Evolutionary conservation across 148 eudicot species (phyloP).

Genomic region (Vaccinium vitisidaea): DNA sequence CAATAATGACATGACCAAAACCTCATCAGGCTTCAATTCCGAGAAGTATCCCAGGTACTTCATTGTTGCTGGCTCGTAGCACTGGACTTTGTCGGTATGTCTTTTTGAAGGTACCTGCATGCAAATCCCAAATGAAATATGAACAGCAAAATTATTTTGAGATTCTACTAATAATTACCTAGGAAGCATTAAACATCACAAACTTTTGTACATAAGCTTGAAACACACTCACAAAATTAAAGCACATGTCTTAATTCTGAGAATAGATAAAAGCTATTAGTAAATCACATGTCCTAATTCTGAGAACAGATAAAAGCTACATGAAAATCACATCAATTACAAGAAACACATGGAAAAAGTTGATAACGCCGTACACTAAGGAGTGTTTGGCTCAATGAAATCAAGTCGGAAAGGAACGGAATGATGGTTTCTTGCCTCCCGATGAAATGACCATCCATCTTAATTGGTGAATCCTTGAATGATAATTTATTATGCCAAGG

Average conservation of each 20-base stretch:
- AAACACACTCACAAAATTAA: neutral
- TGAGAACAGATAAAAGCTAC: neutral
- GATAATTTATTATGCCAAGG: neutral
- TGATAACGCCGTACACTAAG: neutral
- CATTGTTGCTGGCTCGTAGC: constrained; percentile 99
- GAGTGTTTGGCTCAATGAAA: neutral
- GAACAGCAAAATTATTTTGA: neutral
- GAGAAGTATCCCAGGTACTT: constrained; percentile 89
- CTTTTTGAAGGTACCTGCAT: constrained; percentile 90
- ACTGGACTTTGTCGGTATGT: constrained; percentile 90
- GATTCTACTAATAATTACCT: neutral
- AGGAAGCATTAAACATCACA: neutral
- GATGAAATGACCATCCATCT: neutral
- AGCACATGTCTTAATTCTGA: neutral
- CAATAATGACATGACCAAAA: constrained; percentile 22
- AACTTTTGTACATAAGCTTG: neutral
- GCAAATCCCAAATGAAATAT: constrained; percentile 7
- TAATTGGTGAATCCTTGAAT: neutral
- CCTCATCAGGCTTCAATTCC: constrained; percentile 87
- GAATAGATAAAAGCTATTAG: neutral
- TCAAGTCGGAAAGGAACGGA: neutral
- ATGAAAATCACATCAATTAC: neutral
- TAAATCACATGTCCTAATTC: neutral
- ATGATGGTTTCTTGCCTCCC: neutral
- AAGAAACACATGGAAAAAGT: neutral